Base-by-base conservation (phyloP, 306 rosid genomes). In the Crotalaria pallida region DNA sequence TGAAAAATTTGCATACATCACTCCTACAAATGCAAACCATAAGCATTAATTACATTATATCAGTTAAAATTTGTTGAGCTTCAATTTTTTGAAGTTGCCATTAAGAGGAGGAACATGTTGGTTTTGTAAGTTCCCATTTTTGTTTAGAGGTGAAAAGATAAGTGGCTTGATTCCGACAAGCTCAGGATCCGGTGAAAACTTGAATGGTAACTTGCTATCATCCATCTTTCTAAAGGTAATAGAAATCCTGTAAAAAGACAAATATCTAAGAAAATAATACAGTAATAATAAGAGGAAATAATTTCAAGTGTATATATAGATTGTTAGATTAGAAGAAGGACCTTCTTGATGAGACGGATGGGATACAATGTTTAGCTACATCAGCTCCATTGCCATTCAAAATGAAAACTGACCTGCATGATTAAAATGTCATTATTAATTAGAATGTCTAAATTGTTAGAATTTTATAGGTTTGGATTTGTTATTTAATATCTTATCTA, bases 171-270 rank as follows among this genome's bases (percentile, higher is more conserved):
- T 67, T 55, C 74, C 79, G 24, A 38, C 65, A 16, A 87, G 58
- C 15, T 81, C 90, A 12, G 73, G 82, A 68, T 83, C 87, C 0
- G 52, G 79, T 7, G 38, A 27, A 74, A 57, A 87, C 6, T 24
- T 70, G 65, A 66, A 63, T 11, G 92, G 92, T 18, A 77, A 18
- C 73, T 87, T 89, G 26, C 43, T 72, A 0, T 75, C 69, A 12
- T 83, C 84, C 86, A 83, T 83, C 84, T 82, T 89, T 47, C 96
- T 81, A 58, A 87, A 84, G 9, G 96, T 81, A 55, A 89, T 87
- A 10, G 86, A 89, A 59, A 87, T 89, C 81, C 92, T 89, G 84
- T 48, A 68, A 45, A 45, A 72, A 52, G 26, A 21, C 21, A 48
- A 47, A 40, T 18, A 29, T 16, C 22, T 38, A 17, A 70, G 53